Evolutionary conservation across 352 stramenopile genomes (phyloP).

Genomic region (Pilasporangium apinafurcum): DNA sequence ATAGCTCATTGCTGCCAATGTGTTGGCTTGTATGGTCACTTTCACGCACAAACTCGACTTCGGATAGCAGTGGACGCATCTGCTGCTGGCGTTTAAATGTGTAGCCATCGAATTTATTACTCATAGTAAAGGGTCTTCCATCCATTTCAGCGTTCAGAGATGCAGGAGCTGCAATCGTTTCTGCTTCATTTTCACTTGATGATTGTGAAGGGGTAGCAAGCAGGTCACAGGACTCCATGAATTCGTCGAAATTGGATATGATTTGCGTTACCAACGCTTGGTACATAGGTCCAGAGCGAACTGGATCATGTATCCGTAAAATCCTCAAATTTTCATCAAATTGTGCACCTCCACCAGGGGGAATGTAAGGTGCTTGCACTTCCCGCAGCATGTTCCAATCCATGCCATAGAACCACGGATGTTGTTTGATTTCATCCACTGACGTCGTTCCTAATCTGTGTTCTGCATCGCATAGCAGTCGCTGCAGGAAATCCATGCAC

Average conservation of each 20-base stretch:
- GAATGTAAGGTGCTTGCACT: slow-evolving; percentile 82
- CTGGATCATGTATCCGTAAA: slow-evolving; percentile 56
- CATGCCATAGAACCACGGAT: slow-evolving; percentile 93
- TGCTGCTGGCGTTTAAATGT: too few relatives aligned
- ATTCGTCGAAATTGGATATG: slow-evolving; percentile 96
- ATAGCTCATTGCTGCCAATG: too few relatives aligned
- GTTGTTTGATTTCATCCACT: slow-evolving; percentile 91
- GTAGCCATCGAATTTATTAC: too few relatives aligned
- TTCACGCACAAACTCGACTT: too few relatives aligned
- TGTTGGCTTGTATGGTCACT: too few relatives aligned
- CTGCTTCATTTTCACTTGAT: too few relatives aligned
- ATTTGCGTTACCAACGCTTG: slow-evolving; percentile 80
- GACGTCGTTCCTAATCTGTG: slow-evolving; percentile 88
- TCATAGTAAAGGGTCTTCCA: too few relatives aligned
- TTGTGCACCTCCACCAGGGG: slow-evolving; percentile 59
- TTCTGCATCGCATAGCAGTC: slow-evolving; percentile 88
- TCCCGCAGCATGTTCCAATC: slow-evolving; percentile 85
- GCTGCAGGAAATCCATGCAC: slow-evolving; percentile 86
- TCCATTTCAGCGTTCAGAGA: too few relatives aligned
- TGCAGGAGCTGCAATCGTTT: too few relatives aligned
- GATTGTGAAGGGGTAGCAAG: slow-evolving; percentile 12
- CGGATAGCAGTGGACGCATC: too few relatives aligned
- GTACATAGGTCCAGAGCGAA: slow-evolving; percentile 45
- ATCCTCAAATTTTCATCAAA: slow-evolving; percentile 89
- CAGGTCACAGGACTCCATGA: slow-evolving; percentile 71